Evolutionary conservation across 495 filamentous ascomycete species (phyloP), one percentile per base, ranked within the genome.

Genomic region (Penicillium malachiteum): DNA sequence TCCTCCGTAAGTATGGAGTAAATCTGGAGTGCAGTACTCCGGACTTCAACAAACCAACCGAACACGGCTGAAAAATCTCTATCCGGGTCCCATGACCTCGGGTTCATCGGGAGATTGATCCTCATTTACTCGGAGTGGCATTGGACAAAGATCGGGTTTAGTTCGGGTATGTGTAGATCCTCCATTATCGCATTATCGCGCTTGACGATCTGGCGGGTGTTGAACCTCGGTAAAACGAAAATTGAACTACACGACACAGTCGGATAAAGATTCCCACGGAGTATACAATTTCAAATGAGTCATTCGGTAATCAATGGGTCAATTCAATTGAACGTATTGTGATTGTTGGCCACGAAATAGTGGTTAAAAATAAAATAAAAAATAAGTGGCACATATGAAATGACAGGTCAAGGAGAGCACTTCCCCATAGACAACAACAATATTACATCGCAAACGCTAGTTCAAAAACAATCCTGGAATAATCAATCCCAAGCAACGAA

Each of bases 191-290:
- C 9, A 18, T 46, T 30, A 13, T 37, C 34, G 14, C 9, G 17
- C 31, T 30, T 11, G 43, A 31, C 43, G 43, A 46, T 46, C 17
- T 12, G 48, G 48, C 16, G 34, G 12, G 34, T 18, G 26, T n/a
- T 48, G 48, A 34, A 59, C 58, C 58, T 60, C 58, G 58, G 58
- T 16, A 56, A 49, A 48, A 48, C 21, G 48, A 48, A 58, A 53
- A 53, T 44, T 1, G 41, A 14, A 40, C 14, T 10, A 7, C 13
- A 7, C 2, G 14, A 8, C 9, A 40, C 6, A 7, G 30, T 31
- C n/a, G 49, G 11, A 30, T 31, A 13, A 17, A 6, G 14, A 0
- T 46, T 31, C 11, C 3, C 21, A 11, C 9, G 8, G 41, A 18
- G 0, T 21, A 18, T 8, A 16, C 21, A 44, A 3, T 8, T 31